These are phyloP conservation scores for Citrus unshiu DNA, from an alignment of 345 rosid genomes.

Conservation along the genomic window DNA sequence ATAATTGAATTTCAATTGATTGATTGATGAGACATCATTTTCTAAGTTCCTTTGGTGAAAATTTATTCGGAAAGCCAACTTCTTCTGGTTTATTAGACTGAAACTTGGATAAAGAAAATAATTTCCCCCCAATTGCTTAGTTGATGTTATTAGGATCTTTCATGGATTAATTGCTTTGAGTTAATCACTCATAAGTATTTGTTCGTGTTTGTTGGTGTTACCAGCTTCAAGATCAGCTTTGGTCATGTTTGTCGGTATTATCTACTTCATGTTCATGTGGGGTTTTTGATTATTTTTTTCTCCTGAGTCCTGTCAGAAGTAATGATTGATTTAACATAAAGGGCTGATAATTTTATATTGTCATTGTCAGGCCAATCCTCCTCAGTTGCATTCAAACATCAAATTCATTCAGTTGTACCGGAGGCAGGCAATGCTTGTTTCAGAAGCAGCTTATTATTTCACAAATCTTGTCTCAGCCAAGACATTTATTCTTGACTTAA, in stretches of 20 bases:
- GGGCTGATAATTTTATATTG: conserved; percentile 6
- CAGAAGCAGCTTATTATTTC: conserved; percentile 57
- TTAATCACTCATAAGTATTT: too few species aligned
- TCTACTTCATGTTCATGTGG: too few species aligned
- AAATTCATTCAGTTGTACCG: conserved; percentile 51
- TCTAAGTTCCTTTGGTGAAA: too few species aligned
- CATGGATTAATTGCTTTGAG: too few species aligned
- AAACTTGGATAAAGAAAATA: too few species aligned
- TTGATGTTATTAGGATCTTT: too few species aligned
- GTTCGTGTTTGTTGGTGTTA: background rate
- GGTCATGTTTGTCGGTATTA: too few species aligned
- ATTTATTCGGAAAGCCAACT: background rate
- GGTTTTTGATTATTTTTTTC: background rate
- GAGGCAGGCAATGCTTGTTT: conserved; percentile 45
- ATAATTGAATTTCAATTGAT: background rate
- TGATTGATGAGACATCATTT: too few species aligned
- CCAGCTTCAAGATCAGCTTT: background rate
- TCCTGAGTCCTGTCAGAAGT: background rate
- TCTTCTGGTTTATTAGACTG: background rate
- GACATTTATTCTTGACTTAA: conserved; percentile 46
- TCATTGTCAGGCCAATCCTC: conserved; percentile 55
- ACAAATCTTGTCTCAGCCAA: conserved; percentile 51
- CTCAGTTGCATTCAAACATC: conserved; percentile 59
- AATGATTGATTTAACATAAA: conserved; percentile 7
- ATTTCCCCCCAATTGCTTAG: too few species aligned